A percentile compares a stretch with the other conserved stretches of the same genome.
These are phyloP conservation scores for Nyssa sinensis DNA, from an alignment of 148 eudicot genomes.

Conservation along the genomic window DNA sequence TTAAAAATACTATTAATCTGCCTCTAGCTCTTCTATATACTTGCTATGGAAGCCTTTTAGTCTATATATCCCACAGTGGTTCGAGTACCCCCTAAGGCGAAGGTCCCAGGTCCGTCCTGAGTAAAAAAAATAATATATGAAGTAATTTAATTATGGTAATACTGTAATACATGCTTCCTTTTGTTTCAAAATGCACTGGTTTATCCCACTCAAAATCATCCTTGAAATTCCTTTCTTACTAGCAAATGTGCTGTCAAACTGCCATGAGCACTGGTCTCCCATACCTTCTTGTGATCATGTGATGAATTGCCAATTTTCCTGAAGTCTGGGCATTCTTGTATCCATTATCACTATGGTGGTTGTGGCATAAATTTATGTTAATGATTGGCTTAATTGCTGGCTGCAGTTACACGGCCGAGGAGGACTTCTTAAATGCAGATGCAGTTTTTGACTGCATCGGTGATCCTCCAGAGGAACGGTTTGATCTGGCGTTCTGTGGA, in stretches of 20 bases:
- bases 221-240: background rate
- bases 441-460: constrained; percentile 98
- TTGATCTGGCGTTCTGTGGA: constrained; percentile 75
- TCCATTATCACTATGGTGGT: background rate
- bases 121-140: too few relatives aligned
- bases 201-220: background rate
- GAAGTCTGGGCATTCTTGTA: background rate
- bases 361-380: background rate
- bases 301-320: background rate
- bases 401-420: constrained; percentile 90
- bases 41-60: too few relatives aligned
- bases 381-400: constrained; percentile 3
- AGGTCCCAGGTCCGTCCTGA: too few relatives aligned
- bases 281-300: background rate
- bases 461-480: constrained; percentile 91
- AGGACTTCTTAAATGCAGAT: constrained; percentile 88
- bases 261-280: background rate
- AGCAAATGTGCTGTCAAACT: background rate
- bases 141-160: too few relatives aligned
- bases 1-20: too few relatives aligned
- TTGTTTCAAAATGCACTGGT: background rate
- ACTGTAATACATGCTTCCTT: background rate
- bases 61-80: too few relatives aligned
- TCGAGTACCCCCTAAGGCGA: too few relatives aligned
- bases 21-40: too few relatives aligned